These are phyloP conservation scores for Sarcomyxa edulis DNA, from an alignment of 768 basidiomycete genomes.

Conservation along the genomic window DNA sequence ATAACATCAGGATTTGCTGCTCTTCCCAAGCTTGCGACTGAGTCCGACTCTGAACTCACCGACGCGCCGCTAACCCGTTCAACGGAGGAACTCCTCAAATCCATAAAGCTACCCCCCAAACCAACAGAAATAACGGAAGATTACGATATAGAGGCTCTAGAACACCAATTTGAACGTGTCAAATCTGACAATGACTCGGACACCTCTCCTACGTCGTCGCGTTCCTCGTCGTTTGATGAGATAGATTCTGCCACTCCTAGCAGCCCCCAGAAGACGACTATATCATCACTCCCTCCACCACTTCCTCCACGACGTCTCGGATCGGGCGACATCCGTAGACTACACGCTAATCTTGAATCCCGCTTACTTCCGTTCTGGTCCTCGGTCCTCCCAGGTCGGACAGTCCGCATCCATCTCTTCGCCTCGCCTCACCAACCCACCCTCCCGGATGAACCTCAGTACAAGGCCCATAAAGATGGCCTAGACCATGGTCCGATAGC, in stretches of 20 bases:
- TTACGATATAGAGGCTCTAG: constrained; percentile 49
- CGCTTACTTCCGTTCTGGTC: constrained; percentile 82
- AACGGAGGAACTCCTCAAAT: constrained; percentile 44
- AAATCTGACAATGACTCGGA: constrained; percentile 11
- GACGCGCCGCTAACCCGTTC: constrained; percentile 31
- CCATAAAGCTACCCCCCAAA: constrained; percentile 46
- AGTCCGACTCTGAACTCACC: constrained; percentile 19
- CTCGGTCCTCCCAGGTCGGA: constrained; percentile 58
- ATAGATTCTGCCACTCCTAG: not conserved
- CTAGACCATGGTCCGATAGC: constrained; percentile 41
- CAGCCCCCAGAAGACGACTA: not conserved
- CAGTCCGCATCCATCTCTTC: constrained; percentile 59
- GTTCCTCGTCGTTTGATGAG: not conserved
- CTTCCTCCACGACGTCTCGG: too few species aligned
- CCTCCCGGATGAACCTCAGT: constrained; percentile 9
- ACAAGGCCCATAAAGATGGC: constrained; percentile 20
- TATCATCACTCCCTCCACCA: constrained; percentile 8
- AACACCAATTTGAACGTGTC: constrained; percentile 41
- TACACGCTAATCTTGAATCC: constrained; percentile 72
- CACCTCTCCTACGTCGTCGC: not conserved
- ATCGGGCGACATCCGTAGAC: constrained; percentile 42
- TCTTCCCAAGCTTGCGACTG: constrained; percentile 51
- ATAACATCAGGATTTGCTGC: constrained; percentile 58
- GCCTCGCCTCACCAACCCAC: constrained; percentile 27
- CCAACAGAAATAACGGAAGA: constrained; percentile 59